A percentile compares a stretch with the other conserved stretches of the same genome.
phyloP scores from a whole-genome alignment of 176 grass and related monocot genomes.

The Cenchrus americanus region DNA sequence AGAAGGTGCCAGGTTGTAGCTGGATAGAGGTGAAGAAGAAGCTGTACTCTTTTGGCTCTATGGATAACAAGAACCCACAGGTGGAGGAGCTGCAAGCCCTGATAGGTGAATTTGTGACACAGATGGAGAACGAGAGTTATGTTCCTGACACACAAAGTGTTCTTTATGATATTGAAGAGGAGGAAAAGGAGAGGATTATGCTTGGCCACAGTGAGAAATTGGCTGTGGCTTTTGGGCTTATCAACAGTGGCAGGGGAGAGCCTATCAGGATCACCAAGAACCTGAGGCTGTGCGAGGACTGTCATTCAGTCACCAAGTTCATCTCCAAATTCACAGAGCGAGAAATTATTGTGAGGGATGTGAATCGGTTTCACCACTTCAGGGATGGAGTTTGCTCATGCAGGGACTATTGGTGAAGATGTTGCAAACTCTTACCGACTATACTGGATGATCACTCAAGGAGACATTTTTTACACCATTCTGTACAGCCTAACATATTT shows the following conservation, averaged over 20 bases:
- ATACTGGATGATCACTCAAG: slow-evolving; percentile 32
- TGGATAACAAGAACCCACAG: slow-evolving; percentile 71
- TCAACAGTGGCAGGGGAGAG: slow-evolving; percentile 62
- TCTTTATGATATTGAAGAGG: slow-evolving; percentile 74
- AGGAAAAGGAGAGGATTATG: slow-evolving; percentile 87
- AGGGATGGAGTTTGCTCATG: slow-evolving; percentile 80
- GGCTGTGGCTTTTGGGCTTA: slow-evolving; percentile 88
- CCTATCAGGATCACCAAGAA: slow-evolving; percentile 91
- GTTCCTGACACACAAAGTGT: slow-evolving; percentile 67
- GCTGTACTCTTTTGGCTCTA: slow-evolving; percentile 64
- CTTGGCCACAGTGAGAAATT: slow-evolving; percentile 90
- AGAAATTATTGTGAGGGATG: slow-evolving; percentile 84
- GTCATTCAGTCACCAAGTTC: slow-evolving; percentile 86
- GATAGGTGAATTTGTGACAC: slow-evolving; percentile 55
- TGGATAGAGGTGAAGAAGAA: slow-evolving; percentile 95
- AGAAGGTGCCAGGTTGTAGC: slow-evolving; percentile 83
- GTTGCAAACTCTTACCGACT: slow-evolving; percentile 35
- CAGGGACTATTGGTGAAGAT: slow-evolving; percentile 78
- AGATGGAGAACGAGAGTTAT: slow-evolving; percentile 77
- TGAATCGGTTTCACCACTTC: slow-evolving; percentile 89
- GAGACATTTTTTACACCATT: slow-evolving; percentile 1
- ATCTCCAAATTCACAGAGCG: slow-evolving; percentile 75
- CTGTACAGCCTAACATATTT: slow-evolving; percentile 49
- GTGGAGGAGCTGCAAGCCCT: slow-evolving; percentile 66
- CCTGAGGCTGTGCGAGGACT: slow-evolving; percentile 88